Base-by-base conservation (phyloP, 2,329 filamentous ascomycete genomes). In the Colletotrichum viniferum region DNA sequence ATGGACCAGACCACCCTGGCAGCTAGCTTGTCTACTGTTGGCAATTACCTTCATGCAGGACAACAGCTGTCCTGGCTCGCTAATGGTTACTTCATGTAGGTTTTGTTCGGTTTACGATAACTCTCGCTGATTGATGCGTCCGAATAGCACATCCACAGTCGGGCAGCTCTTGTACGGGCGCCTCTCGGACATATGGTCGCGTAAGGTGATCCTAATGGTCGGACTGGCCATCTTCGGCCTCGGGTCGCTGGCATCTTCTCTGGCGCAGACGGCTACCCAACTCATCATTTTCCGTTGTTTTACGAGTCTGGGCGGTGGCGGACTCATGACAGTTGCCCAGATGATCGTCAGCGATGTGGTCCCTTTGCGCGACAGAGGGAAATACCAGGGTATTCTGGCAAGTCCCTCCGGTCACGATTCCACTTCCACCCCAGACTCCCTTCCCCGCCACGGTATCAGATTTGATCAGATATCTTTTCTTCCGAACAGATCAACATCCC, bases 1-100 rank as follows among this genome's bases (percentile, higher is more conserved):
- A 90, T 91, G 84, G 90, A 91, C 79, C 90, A 91, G 80, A 91
- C 89, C 0, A 90, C 88, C 3, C 81, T 91, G 36, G 90, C 89
- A 0, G 85, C 88, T 16, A 90, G 88, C 82, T 82, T 91, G 76
- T 88, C 87, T 64, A 90, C 90, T 67, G 86, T 91, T 26, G 87
- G 87, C 21, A 86, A 86, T 74, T 84, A 87, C 0, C 81, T 91
- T 6, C 82, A 86, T 5, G 88, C 89, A 16, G 87, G 86, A 58
- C 82, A 86, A 30, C 86, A 90, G 74, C 84, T 86, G 0, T 87
- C 89, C 0, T 91, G 90, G 90, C 89, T 91, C 55, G 88, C 89
- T 2, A 86, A 85, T 10, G 88, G 86, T 16, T 91, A 90, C 66
- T 91, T 91, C 79, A 88, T 91, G 88, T 88, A 76, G 77, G 87